Evolutionary conservation across 78 protist species (phyloP).

Genomic region (Dictyostelium intermedium): DNA sequence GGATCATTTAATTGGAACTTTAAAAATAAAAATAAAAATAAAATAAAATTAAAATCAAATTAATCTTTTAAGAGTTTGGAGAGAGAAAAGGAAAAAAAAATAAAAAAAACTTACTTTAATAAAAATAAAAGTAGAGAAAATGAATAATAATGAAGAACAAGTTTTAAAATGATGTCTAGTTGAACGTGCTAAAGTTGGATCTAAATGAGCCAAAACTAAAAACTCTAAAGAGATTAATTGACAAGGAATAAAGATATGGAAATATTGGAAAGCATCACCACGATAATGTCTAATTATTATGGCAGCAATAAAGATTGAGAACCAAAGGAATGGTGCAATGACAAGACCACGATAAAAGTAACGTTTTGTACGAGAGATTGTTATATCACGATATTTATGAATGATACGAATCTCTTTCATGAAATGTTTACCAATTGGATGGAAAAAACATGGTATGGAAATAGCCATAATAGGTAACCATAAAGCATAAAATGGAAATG

Average conservation of each 20-base stretch:
- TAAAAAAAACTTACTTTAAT: background rate
- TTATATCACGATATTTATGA: background rate
- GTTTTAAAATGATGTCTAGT: background rate
- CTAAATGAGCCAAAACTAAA: background rate
- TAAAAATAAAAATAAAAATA: background rate
- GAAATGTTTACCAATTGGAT: background rate
- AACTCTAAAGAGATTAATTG: conserved; percentile 3
- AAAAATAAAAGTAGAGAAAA: background rate
- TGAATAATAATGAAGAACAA: background rate
- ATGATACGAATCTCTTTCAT: background rate
- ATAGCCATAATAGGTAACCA: background rate
- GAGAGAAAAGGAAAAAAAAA: background rate
- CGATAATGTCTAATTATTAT: background rate
- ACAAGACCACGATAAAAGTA: background rate
- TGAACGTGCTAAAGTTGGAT: background rate
- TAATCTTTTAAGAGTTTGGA: background rate
- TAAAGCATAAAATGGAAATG: background rate
- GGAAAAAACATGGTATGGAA: background rate
- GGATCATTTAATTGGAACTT: background rate
- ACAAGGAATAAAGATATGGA: background rate
- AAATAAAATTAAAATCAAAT: background rate
- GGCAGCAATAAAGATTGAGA: conserved; percentile 6
- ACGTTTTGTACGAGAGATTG: background rate
- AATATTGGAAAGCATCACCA: background rate
- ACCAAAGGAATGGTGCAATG: background rate